A percentile compares a stretch with the other conserved stretches of the same genome.
Evolutionary conservation across 2,329 filamentous ascomycete genomes (phyloP).

Genomic region (Knoxdaviesia capensis): DNA sequence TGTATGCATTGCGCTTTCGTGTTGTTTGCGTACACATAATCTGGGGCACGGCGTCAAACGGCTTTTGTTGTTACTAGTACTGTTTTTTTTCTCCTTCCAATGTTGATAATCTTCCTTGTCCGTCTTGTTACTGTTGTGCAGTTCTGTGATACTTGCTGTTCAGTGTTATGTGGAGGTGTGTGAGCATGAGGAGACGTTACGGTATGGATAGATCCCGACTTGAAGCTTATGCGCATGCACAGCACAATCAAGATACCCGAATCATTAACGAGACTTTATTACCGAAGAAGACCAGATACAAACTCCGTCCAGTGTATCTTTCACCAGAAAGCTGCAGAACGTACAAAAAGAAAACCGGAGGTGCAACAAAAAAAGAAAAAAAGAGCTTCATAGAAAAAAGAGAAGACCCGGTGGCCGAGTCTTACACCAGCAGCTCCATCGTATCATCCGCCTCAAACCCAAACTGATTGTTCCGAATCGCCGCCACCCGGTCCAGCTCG

Average conservation of each 20-base stretch:
- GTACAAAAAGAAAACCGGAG: constrained; percentile 5
- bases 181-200: no score
- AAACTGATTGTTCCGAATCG: constrained; percentile 79
- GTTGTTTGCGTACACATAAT: no score
- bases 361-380: constrained; percentile 8
- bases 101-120: no score
- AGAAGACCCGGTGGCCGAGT: background rate
- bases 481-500: constrained; percentile 72
- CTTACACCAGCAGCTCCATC: constrained; percentile 25
- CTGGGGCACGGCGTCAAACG: no score
- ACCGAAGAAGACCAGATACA: background rate
- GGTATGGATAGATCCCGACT: no score
- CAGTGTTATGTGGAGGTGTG: no score
- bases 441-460: constrained; percentile 40
- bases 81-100: no score
- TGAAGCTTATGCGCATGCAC: no score
- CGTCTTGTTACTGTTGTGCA: no score
- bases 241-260: no score
- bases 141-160: no score
- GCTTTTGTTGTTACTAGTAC: no score
- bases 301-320: background rate
- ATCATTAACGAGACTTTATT: background rate
- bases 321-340: background rate
- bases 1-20: background rate
- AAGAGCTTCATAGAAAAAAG: background rate